phyloP scores from a whole-genome alignment of 2,329 filamentous ascomycete species.

The Cordyceps militaris region DNA sequence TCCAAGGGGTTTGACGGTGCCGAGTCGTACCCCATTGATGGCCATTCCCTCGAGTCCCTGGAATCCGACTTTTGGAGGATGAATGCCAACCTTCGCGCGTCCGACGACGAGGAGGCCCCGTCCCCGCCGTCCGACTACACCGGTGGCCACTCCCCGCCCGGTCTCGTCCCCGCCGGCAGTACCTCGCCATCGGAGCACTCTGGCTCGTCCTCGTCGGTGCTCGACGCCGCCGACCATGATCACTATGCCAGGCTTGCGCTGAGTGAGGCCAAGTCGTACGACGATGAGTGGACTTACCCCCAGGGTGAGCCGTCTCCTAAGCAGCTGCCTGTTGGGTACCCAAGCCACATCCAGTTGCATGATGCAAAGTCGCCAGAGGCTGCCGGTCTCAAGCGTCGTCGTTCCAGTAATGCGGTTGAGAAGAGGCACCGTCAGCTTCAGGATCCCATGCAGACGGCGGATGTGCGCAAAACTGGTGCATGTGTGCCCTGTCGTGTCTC shows the following conservation, averaged over 20 bases:
- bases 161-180: conserved; percentile 31
- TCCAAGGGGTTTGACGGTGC: conserved; percentile 30
- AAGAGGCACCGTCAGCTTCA: conserved; percentile 31
- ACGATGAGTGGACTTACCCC: conserved; percentile 36
- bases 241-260: conserved; percentile 26
- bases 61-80: conserved; percentile 27
- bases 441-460: conserved; percentile 39
- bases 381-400: conserved; percentile 29
- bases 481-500: conserved; percentile 42
- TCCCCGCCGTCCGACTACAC: conserved; percentile 29
- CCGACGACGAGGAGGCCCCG: conserved; percentile 24
- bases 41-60: conserved; percentile 26
- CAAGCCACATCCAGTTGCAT: conserved; percentile 26
- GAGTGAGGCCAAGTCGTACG: conserved; percentile 29
- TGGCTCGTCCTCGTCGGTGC: conserved; percentile 23
- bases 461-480: conserved; percentile 41
- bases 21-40: conserved; percentile 28
- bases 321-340: conserved; percentile 24
- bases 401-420: conserved; percentile 26
- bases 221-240: conserved; percentile 26
- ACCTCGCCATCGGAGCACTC: conserved; percentile 35
- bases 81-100: conserved; percentile 25
- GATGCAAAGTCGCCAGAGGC: conserved; percentile 19
- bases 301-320: conserved; percentile 26
- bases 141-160: conserved; percentile 29